Evolutionary conservation across 192 early-diverging fungal species (phyloP).

Genomic region (Chytriomyces confervae): DNA sequence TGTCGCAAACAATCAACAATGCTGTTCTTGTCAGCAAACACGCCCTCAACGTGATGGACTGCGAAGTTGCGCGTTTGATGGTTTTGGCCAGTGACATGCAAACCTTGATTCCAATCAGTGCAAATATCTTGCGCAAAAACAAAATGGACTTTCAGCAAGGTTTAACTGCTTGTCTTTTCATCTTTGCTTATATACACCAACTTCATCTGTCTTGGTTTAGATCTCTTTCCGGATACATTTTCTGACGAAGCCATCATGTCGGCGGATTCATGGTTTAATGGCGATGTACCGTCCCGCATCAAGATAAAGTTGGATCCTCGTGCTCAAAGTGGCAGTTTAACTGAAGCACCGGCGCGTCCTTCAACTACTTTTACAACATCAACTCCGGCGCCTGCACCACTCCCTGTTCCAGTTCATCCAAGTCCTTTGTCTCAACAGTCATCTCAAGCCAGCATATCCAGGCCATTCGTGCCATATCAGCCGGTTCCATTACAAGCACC

Average conservation of each 20-base stretch:
- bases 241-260: conserved; percentile 48
- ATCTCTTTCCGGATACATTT: conserved; percentile 83
- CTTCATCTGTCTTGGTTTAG: conserved; percentile 28
- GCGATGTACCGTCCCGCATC: neutral
- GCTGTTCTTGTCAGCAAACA: conserved; percentile 74
- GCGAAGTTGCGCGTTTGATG: conserved; percentile 57
- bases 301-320: conserved; percentile 18
- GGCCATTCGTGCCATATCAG: neutral
- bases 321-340: neutral
- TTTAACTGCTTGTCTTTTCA: neutral
- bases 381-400: neutral
- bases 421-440: neutral
- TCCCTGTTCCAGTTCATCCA: neutral
- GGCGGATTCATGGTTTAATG: neutral
- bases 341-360: neutral
- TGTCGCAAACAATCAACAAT: conserved; percentile 47
- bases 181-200: neutral
- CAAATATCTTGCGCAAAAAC: conserved; percentile 72
- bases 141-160: conserved; percentile 80
- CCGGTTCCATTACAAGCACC: neutral
- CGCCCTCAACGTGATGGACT: conserved; percentile 65
- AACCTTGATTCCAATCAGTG: conserved; percentile 72
- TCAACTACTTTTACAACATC: neutral
- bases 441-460: neutral
- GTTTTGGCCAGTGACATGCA: conserved; percentile 54